phyloP scores from a whole-genome alignment of 2,329 filamentous ascomycete genomes.

The Botrytis sinoallii region DNA sequence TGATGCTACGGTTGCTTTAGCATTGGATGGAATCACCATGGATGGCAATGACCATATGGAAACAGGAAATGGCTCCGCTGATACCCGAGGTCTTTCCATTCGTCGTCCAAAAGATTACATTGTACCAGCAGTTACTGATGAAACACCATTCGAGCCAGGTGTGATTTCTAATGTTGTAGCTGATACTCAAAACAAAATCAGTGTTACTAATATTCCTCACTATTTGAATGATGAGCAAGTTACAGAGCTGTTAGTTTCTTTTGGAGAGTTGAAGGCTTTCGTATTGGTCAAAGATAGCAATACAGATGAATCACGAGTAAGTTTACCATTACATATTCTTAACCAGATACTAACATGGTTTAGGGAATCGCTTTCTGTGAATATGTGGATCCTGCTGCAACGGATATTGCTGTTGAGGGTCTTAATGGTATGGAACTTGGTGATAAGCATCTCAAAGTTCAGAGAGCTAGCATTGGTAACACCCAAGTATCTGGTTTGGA shows the following conservation, averaged over 20 bases:
- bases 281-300: constrained; percentile 81
- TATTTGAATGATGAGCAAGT: constrained; percentile 92
- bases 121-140: constrained; percentile 74
- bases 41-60: constrained; percentile 61
- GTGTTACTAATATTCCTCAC: constrained; percentile 81
- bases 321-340: constrained; percentile 39
- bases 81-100: constrained; percentile 63
- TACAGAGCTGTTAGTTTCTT: constrained; percentile 81
- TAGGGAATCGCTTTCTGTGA: constrained; percentile 97
- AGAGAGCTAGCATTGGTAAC: constrained; percentile 85
- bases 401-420: constrained; percentile 83
- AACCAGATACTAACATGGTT: constrained; percentile 34
- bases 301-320: constrained; percentile 82
- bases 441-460: constrained; percentile 79
- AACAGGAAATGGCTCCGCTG: constrained; percentile 48
- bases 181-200: constrained; percentile 93
- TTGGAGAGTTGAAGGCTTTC: constrained; percentile 91
- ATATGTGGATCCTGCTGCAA: constrained; percentile 73
- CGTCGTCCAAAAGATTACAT: constrained; percentile 96
- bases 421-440: constrained; percentile 92
- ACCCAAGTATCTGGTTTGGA: constrained; percentile 91
- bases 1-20: constrained; percentile 88
- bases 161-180: constrained; percentile 77
- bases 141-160: constrained; percentile 70
- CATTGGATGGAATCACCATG: constrained; percentile 87